Base-by-base conservation (phyloP, 176 grass and related monocot genomes). In the Cenchrus purpureus region DNA sequence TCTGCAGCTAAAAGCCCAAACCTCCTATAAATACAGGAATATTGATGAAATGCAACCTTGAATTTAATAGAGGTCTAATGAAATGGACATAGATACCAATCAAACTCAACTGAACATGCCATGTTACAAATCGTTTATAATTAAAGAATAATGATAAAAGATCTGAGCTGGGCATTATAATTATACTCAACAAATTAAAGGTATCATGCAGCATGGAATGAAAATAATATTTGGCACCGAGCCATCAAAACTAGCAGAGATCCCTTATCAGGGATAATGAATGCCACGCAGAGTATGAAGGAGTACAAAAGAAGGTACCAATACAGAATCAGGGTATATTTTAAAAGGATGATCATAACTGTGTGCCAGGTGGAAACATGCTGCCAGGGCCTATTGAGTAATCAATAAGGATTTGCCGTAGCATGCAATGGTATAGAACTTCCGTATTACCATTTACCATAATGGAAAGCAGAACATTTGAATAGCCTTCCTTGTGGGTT, bases 31-130 rank as follows among this genome's bases (percentile, higher is more conserved):
- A 12, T 14, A 63, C 6, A 4, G 8, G 25, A 29, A 49, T 16
- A 64, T 12, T 43, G 0, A 78, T 64, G 28, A 74, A 74, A 53
- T 10, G 14, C 9, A 17, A 12, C 43, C 22, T 32, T 49, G 8
- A 9, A 79, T 79, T 64, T 50, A 31, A 42, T 45, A 77, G 76
- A 48, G 40, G 20, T 46, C 55, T 64, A 49, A 49, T 31, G 13
- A 31, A 78, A 78, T 78, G 58, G 43, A 78, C 25, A 43, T 57
- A 78, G 4, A 13, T 16, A 8, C 2, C 8, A 78, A 45, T 64
- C 14, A 15, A 77, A 62, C 77, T 57, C 14, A 87, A 69, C 52
- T 61, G 13, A 51, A 58, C 53, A 70, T 70, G 9, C 14, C 19
- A 56, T 34, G 48, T 73, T 59, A n/a, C 25, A 49, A 69, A 13